Evolutionary conservation across 2,329 filamentous ascomycete genomes (phyloP).

Genomic region (Stachybotrys echinatus): DNA sequence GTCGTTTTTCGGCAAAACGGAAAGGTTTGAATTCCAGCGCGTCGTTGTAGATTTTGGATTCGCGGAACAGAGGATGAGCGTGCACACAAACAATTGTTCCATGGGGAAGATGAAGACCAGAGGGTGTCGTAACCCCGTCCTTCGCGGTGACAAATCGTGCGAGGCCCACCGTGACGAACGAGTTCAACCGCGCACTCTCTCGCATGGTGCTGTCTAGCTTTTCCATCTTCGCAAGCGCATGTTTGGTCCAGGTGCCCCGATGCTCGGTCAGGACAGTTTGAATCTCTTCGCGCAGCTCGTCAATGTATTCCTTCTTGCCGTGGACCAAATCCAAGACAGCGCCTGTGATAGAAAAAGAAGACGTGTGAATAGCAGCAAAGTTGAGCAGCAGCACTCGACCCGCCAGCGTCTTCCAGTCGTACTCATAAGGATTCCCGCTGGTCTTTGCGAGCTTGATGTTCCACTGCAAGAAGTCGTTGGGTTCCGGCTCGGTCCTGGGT

Average conservation of each 20-base stretch:
- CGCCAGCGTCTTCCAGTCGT: slow-evolving; percentile 15
- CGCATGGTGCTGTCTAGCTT: slow-evolving; percentile 36
- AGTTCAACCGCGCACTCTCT: slow-evolving; percentile 30
- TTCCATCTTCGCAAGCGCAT: slow-evolving; percentile 24
- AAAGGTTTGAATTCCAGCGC: slow-evolving; percentile 19
- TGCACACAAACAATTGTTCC: slow-evolving; percentile 21
- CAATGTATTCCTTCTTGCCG: slow-evolving; percentile 28
- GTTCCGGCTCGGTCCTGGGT: background rate
- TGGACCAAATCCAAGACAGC: slow-evolving; percentile 37
- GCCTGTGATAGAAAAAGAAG: slow-evolving; percentile 26
- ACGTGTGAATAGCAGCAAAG: slow-evolving; percentile 33
- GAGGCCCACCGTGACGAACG: slow-evolving; percentile 20
- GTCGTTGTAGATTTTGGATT: slow-evolving; percentile 14
- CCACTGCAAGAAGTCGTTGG: slow-evolving; percentile 8
- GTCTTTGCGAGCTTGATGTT: slow-evolving; percentile 4
- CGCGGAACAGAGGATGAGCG: slow-evolving; percentile 20
- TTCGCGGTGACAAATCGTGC: slow-evolving; percentile 14
- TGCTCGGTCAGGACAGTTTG: slow-evolving; percentile 17
- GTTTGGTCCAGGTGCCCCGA: slow-evolving; percentile 22
- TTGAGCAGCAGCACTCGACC: slow-evolving; percentile 24
- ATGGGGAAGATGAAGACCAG: slow-evolving; percentile 25
- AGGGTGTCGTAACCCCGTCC: slow-evolving; percentile 24
- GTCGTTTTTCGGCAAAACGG: slow-evolving; percentile 15
- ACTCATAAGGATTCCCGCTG: slow-evolving; percentile 16
- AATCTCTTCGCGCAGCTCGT: slow-evolving; percentile 28